Base-by-base conservation (phyloP, 225 moss, liverwort and hornwort genomes). In the Thuidium tamariscinum region DNA sequence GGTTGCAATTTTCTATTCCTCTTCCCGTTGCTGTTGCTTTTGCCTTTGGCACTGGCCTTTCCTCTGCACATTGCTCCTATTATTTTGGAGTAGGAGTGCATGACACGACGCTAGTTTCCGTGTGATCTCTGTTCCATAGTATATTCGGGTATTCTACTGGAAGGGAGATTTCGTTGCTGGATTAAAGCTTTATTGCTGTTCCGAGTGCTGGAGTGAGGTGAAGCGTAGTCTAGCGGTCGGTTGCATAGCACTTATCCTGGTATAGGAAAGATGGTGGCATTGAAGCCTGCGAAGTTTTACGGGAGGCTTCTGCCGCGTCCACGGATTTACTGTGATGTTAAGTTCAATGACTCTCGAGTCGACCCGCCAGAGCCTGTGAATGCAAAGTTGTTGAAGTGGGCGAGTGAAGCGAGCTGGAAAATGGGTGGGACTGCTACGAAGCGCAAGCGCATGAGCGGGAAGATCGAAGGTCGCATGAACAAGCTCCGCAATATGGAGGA, bases 391-490 rank as follows among this genome's bases (percentile, higher is more conserved):
- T 74, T 96, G 4, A 89, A 91, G 63, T 97, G 97, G 97, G 97
- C 95, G 22, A 85, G 89, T 19, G 90, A 87, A 49, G 91, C 97
- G 10, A 94, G 91, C 86, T 97, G 97, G 97, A 93, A 89, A 70
- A 97, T 96, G 96, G 97, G 97, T 11, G 97, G 96, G 6, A 88
- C 92, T 1, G 94, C 95, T 8, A 67, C 32, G 17, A 95, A 92
- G 74, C 89, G 93, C 9, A 87, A 90, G 27, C 94, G 96, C 1
- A 93, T 96, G 96, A 93, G 93, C 66, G 97, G 97, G 34, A 97
- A 94, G 87, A 83, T 96, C 20, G 97, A 97, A 85, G 97, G 97
- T 13, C 93, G 95, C 10, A 89, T 96, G 86, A 95, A 91, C 76
- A 94, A 92, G 82, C 81, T 97, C 73, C 95, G 94, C 9, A 87